Evolutionary conservation across 2,329 filamentous ascomycete species (phyloP), one percentile per base, ranked within the genome.

Genomic region (Harringtonia lauricola): DNA sequence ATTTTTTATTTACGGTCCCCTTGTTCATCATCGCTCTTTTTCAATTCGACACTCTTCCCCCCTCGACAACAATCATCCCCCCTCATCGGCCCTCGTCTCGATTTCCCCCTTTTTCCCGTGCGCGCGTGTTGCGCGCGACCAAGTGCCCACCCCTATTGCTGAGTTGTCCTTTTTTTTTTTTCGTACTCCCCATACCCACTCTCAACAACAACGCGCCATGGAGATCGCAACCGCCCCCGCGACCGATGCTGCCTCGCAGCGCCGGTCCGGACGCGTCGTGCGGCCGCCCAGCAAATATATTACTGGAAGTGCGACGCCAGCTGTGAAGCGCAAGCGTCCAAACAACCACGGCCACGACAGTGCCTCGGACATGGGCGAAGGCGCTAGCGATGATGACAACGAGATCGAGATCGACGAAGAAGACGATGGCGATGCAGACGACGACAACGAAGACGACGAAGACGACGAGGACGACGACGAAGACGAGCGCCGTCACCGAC

Each of bases 211-310:
- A 29, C 30, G 36, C 70, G 49, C n/a, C n/a, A 26, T 26, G 24
- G 24, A 26, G 24, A 10, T 26, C 24, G 24, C 24, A 10, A 26
- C 24, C 7, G 24, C 24, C 10, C 24, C 24, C 24, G 24, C 24
- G 24, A 26, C 24, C 7, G 24, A 26, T 10, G 62, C 65, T 47
- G 66, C 68, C 56, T 67, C 70, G 63, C 72, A 73, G 69, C 79
- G 81, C 61, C 76, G 78, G 52, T 84, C 80, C 31, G 76, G 78
- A 76, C 78, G 78, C 75, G 77, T 79, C 65, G 70, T 76, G 49
- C 74, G 67, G 56, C 68, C 66, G 30, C 76, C 77, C 37, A 60
- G 71, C 56, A 80, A 80, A 59, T 81, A 77, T 61, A 66, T 66
- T 45, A 71, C 74, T 43, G 71, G 79, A 48, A 63, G 67, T 48